These are phyloP conservation scores for Fusarium globosum DNA, from an alignment of 2,329 filamentous ascomycete species.

Conservation along the genomic window DNA sequence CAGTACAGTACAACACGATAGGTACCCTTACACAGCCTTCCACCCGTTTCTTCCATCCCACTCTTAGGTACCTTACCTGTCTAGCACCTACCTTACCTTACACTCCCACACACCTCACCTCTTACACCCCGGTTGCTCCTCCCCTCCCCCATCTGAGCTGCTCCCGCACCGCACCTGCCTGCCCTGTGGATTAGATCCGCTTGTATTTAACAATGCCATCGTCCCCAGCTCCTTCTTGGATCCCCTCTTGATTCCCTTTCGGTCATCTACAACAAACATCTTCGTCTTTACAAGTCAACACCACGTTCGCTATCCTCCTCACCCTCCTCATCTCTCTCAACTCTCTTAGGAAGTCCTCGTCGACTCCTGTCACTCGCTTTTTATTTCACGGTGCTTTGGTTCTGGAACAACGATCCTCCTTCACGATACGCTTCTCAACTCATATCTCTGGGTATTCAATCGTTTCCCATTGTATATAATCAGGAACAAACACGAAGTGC, in stretches of 20 bases:
- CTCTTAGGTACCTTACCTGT: conserved; percentile 16
- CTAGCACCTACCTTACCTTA: conserved; percentile 16
- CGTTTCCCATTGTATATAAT: conserved; percentile 31
- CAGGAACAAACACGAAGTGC: conserved; percentile 34
- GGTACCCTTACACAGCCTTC: conserved; percentile 40
- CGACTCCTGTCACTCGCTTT: conserved; percentile 81
- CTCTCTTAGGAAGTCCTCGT: conserved; percentile 74
- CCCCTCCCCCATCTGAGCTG: conserved; percentile 30
- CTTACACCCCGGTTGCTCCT: conserved; percentile 28
- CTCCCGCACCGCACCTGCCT: conserved; percentile 27
- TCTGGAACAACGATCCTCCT: conserved; percentile 33
- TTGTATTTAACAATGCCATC: conserved; percentile 48
- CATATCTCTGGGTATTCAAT: conserved; percentile 41
- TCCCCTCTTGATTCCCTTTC: conserved; percentile 44
- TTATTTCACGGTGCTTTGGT: conserved; percentile 64
- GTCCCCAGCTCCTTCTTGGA: conserved; percentile 43
- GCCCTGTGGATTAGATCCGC: conserved; percentile 9
- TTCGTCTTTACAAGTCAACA: conserved; percentile 41
- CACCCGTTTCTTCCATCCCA: conserved; percentile 36
- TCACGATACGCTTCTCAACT: conserved; percentile 50
- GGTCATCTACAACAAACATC: conserved; percentile 44
- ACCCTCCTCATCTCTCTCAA: conserved; percentile 51
- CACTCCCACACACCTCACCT: conserved; percentile 38
- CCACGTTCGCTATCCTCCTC: conserved; percentile 61
- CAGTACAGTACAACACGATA: conserved; percentile 16